These are phyloP conservation scores for Alternaria brassicicola DNA, from an alignment of 2,329 filamentous ascomycete species.

Conservation along the genomic window DNA sequence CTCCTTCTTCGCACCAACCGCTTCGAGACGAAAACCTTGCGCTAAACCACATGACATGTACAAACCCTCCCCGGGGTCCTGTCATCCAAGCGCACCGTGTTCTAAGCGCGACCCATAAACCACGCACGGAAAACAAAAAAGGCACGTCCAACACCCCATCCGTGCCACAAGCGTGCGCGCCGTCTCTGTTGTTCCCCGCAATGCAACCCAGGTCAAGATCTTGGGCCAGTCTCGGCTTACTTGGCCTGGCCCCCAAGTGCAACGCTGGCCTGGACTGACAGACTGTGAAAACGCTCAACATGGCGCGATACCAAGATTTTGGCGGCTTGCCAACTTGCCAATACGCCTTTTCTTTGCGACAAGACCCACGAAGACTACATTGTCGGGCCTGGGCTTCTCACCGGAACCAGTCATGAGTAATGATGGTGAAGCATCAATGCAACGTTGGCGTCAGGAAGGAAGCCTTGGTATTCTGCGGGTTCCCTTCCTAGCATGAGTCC, in stretches of 20 bases:
- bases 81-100: not conserved
- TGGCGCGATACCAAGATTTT: constrained; percentile 23
- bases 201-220: constrained; percentile 18
- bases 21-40: constrained; percentile 25
- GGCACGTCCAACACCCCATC: constrained; percentile 10
- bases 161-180: constrained; percentile 9
- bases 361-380: constrained; percentile 24
- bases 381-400: constrained; percentile 11
- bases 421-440: not conserved
- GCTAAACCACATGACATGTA: constrained; percentile 13
- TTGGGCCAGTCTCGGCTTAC: constrained; percentile 28
- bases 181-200: constrained; percentile 13
- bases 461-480: constrained; percentile 14
- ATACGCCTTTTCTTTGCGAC: constrained; percentile 23
- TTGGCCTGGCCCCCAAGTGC: constrained; percentile 27
- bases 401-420: constrained; percentile 21
- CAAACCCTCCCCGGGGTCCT: constrained; percentile 1
- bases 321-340: constrained; percentile 40
- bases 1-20: constrained; percentile 10
- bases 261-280: constrained; percentile 11
- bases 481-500: constrained; percentile 10
- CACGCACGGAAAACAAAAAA: constrained; percentile 12
- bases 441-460: constrained; percentile 1
- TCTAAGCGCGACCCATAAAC: constrained; percentile 11
- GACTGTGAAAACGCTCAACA: constrained; percentile 14